These are phyloP conservation scores for Ceratocystis cacaofunesta DNA, from an alignment of 2,329 filamentous ascomycete genomes.

Conservation along the genomic window DNA sequence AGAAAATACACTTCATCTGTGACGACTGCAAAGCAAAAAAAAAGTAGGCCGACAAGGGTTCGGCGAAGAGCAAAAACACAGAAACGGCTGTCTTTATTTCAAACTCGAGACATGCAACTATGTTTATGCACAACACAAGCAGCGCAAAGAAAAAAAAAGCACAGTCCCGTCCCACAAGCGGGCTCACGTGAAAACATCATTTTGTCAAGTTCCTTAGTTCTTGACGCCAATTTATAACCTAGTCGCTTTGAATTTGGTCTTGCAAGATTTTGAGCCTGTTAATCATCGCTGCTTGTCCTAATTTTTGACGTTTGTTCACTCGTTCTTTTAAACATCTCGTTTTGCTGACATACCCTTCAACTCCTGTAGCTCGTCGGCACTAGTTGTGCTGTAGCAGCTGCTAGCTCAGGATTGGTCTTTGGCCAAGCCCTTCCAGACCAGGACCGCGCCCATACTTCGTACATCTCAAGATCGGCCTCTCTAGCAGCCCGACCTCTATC, in stretches of 20 bases:
- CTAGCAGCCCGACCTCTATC: constrained; percentile 8
- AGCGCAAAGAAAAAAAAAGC: constrained; percentile 1
- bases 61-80: neutral
- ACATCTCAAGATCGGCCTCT: constrained; percentile 9
- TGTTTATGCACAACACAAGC: neutral
- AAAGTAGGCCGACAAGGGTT: neutral
- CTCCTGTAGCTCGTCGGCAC: constrained; percentile 41
- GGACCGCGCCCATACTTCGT: constrained; percentile 20
- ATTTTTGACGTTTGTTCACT: too few species aligned
- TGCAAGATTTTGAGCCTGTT: neutral
- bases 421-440: constrained; percentile 31
- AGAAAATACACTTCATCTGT: neutral
- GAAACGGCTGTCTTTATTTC: neutral
- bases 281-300: neutral
- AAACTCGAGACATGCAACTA: constrained; percentile 7
- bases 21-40: constrained; percentile 1
- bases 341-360: neutral
- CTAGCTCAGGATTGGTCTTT: constrained; percentile 43
- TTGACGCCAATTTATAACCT: constrained; percentile 14
- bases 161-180: constrained; percentile 4
- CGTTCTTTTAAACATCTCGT: neutral
- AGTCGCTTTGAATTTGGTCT: neutral
- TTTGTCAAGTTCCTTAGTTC: constrained; percentile 1
- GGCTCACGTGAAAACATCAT: constrained; percentile 4
- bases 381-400: constrained; percentile 46